A percentile compares a stretch with the other conserved stretches of the same genome.
phyloP scores from a whole-genome alignment of 2,329 filamentous ascomycete species.

The Magnaporthiopsis incrustans region DNA sequence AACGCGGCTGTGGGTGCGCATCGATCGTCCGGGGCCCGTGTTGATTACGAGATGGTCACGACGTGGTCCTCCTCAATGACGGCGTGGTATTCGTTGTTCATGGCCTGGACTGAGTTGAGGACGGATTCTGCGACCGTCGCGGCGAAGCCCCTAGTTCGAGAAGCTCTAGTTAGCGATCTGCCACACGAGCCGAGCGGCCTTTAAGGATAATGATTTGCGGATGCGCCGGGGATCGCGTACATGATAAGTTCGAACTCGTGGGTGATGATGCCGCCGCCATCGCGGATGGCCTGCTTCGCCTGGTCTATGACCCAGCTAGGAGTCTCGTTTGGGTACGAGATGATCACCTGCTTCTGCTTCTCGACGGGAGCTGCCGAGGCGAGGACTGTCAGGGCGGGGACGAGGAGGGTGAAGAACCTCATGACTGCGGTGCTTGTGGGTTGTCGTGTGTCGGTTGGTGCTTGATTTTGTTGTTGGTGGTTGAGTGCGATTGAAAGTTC shows the following conservation, averaged over 20 bases:
- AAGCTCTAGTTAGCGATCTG: not conserved
- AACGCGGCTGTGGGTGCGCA: no score
- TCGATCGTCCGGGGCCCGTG: not conserved
- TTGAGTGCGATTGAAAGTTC: not conserved
- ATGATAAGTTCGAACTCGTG: constrained; percentile 65
- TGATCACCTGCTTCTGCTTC: constrained; percentile 63
- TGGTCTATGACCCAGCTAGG: constrained; percentile 59
- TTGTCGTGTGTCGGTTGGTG: not conserved
- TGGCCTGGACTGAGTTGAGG: constrained; percentile 57
- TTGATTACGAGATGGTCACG: constrained; percentile 36
- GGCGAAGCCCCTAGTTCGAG: constrained; percentile 59
- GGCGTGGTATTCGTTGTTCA: constrained; percentile 52
- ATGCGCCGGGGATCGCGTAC: constrained; percentile 40
- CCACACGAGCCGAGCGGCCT: not conserved
- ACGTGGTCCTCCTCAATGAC: constrained; percentile 71
- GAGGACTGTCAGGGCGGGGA: constrained; percentile 48
- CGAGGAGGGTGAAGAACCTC: constrained; percentile 50
- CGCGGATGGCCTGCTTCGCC: constrained; percentile 62
- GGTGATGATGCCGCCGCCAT: constrained; percentile 68
- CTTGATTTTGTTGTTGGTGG: not conserved
- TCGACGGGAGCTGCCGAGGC: constrained; percentile 56
- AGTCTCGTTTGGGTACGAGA: constrained; percentile 66
- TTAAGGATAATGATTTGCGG: not conserved
- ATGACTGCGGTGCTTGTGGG: constrained; percentile 35
- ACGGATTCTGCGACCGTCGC: constrained; percentile 63